These are phyloP conservation scores for Suaeda aralocaspica DNA, from an alignment of 148 eudicot genomes.

Conservation along the genomic window DNA sequence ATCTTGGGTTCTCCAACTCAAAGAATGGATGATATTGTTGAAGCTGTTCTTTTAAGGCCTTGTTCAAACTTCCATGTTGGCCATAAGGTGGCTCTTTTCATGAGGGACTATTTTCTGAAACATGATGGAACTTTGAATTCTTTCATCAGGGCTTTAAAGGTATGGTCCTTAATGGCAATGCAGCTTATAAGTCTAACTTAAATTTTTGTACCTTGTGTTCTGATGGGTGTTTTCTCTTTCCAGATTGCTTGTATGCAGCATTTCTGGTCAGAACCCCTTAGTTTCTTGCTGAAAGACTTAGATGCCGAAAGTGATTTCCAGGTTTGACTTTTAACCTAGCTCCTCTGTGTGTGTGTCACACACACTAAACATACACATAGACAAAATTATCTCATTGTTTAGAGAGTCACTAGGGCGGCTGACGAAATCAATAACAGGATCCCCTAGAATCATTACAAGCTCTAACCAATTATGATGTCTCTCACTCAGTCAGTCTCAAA, in stretches of 20 bases:
- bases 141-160: slow-evolving; percentile 80
- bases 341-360: no score
- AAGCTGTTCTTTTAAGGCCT: slow-evolving; percentile 61
- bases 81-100: slow-evolving; percentile 68
- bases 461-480: no score
- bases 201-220: slow-evolving; percentile 2
- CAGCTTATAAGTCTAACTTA: slow-evolving; percentile 1
- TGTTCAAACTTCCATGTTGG: slow-evolving; percentile 60
- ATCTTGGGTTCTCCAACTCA: slow-evolving; percentile 69
- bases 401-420: no score
- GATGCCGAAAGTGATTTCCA: slow-evolving; percentile 41
- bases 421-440: no score
- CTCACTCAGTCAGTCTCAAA: no score
- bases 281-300: slow-evolving; percentile 45
- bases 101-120: slow-evolving; percentile 74
- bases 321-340: slow-evolving; percentile 36
- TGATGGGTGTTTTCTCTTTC: slow-evolving; percentile 12
- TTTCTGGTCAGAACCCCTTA: slow-evolving; percentile 57
- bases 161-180: slow-evolving; percentile 21
- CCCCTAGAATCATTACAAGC: no score
- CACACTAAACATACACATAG: background rate
- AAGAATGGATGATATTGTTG: slow-evolving; percentile 75
- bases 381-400: background rate
- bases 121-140: slow-evolving; percentile 87
- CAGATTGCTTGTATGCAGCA: slow-evolving; percentile 80